These are phyloP conservation scores for Solanum rostratum DNA, from an alignment of 257 asterid species.

Conservation along the genomic window DNA sequence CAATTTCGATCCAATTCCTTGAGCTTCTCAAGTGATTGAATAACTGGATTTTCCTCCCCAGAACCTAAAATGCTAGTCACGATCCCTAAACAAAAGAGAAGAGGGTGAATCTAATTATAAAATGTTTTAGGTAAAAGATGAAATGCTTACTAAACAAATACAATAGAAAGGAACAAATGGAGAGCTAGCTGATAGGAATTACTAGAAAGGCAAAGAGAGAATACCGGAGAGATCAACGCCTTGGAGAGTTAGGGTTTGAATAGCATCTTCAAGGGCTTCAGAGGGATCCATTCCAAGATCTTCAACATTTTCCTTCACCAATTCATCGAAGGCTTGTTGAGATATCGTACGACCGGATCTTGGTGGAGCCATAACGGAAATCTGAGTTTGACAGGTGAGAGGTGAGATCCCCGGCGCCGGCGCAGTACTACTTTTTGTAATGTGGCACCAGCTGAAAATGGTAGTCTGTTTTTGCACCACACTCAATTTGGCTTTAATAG, in stretches of 20 bases:
- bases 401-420: background rate
- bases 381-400: background rate
- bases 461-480: too few species aligned
- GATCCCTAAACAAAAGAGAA: constrained; percentile 32
- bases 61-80: constrained; percentile 68
- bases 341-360: constrained; percentile 57
- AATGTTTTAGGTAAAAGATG: background rate
- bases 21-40: constrained; percentile 54
- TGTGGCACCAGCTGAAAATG: too few species aligned
- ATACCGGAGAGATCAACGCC: constrained; percentile 86
- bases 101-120: background rate
- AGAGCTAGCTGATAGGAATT: background rate
- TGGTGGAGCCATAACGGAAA: constrained; percentile 40
- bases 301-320: constrained; percentile 81
- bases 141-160: background rate
- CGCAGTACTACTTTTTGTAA: too few species aligned
- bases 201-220: background rate
- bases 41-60: constrained; percentile 41
- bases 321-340: constrained; percentile 85
- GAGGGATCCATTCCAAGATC: constrained; percentile 87
- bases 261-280: constrained; percentile 84
- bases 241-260: constrained; percentile 82
- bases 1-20: constrained; percentile 8
- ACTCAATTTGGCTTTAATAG: too few species aligned
- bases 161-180: background rate